Evolutionary conservation across 2,329 filamentous ascomycete genomes (phyloP).

Genomic region (Davidsoniella virescens): DNA sequence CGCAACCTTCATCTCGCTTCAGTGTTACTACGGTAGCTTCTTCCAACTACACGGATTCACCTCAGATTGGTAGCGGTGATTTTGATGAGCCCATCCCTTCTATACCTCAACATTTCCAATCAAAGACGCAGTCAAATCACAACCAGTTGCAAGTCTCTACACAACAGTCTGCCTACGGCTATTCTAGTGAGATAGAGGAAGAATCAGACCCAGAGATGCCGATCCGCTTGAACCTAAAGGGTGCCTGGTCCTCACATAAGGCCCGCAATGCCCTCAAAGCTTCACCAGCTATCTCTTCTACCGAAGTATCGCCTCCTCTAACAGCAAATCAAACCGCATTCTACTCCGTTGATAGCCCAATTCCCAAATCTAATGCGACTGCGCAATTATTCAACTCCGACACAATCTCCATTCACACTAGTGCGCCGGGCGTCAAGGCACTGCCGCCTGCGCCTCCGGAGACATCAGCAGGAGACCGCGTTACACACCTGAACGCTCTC

Average conservation of each 20-base stretch:
- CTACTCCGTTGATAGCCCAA: constrained; percentile 3
- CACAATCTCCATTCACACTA: constrained; percentile 12
- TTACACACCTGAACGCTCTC: constrained; percentile 49
- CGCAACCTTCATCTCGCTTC: constrained; percentile 42
- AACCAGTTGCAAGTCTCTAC: neutral
- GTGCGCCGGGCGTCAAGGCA: constrained; percentile 30
- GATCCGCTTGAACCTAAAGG: constrained; percentile 6
- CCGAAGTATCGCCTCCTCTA: neutral
- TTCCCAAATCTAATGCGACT: constrained; percentile 3
- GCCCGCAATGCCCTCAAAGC: constrained; percentile 3
- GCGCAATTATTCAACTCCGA: constrained; percentile 10
- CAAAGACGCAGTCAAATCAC: neutral
- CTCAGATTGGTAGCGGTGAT: constrained; percentile 23
- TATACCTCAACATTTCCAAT: constrained; percentile 15
- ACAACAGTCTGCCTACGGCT: neutral
- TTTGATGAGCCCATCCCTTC: constrained; percentile 24
- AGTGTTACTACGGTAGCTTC: constrained; percentile 47
- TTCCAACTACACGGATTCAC: constrained; percentile 28
- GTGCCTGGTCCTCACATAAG: constrained; percentile 5
- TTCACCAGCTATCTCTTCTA: neutral
- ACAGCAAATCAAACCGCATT: neutral
- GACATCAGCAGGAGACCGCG: constrained; percentile 40
- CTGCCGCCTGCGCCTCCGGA: constrained; percentile 48
- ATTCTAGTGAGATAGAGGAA: neutral
- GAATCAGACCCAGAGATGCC: constrained; percentile 4